Conservation (phyloP, 108 stramenopile genomes). For the Fragilaria radians region DNA sequence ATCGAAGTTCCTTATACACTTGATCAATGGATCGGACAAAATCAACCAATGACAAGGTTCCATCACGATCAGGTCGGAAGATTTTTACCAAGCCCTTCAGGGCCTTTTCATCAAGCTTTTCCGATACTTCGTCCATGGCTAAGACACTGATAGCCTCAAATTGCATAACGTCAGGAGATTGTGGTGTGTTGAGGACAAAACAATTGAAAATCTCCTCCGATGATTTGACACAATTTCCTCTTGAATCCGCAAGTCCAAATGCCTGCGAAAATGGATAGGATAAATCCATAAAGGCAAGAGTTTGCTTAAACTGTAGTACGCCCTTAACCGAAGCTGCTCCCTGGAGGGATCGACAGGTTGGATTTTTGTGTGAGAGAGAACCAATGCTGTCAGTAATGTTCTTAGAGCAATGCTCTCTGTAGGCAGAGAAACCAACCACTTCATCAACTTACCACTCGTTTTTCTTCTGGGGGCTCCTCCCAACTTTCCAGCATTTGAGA, state of each 20-base stretch:
- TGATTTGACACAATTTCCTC: conserved; percentile 53
- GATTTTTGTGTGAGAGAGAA: too few relatives aligned
- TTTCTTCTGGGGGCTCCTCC: neutral
- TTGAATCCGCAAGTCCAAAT: conserved; percentile 48
- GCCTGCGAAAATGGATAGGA: conserved; percentile 43
- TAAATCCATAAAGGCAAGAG: conserved; percentile 46
- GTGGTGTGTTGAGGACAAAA: conserved; percentile 19
- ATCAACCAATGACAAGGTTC: conserved; percentile 42
- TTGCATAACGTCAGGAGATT: conserved; percentile 15
- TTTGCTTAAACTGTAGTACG: conserved; percentile 40
- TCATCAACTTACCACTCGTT: neutral
- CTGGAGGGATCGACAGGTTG: too few relatives aligned
- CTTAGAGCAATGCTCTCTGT: too few relatives aligned
- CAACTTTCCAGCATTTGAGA: neutral
- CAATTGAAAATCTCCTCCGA: conserved; percentile 47
- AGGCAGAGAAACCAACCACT: neutral
- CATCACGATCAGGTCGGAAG: conserved; percentile 45
- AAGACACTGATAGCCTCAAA: conserved; percentile 48
- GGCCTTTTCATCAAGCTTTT: conserved; percentile 33
- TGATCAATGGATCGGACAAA: conserved; percentile 46
- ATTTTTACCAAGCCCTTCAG: conserved; percentile 43
- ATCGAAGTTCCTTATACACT: conserved; percentile 57
- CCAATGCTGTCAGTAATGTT: too few relatives aligned
- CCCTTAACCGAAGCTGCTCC: conserved; percentile 28
- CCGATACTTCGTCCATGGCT: conserved; percentile 31